phyloP scores from a whole-genome alignment of 2,329 filamentous ascomycete genomes.

The Ciborinia camelliae region DNA sequence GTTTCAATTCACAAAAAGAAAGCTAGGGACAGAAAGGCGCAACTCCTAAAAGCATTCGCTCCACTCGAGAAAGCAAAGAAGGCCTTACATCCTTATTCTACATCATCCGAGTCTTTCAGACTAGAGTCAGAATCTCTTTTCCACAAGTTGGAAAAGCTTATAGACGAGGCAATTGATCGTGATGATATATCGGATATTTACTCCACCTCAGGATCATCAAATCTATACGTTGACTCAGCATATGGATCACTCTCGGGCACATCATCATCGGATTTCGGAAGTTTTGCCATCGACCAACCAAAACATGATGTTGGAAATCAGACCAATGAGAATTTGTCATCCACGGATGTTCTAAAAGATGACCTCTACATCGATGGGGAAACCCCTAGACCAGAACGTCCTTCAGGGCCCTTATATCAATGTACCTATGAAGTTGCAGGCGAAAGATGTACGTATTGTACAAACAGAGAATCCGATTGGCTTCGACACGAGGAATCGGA shows the following conservation, averaged over 20 bases:
- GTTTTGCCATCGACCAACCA: background rate
- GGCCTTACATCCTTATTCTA: background rate
- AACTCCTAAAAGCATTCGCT: background rate
- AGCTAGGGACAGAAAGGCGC: background rate
- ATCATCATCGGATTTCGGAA: background rate
- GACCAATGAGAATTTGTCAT: no score
- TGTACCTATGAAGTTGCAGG: background rate
- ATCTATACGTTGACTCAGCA: background rate
- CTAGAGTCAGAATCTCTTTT: background rate
- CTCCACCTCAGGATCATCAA: background rate
- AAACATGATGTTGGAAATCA: background rate
- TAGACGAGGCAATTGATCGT: background rate
- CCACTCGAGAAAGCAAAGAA: background rate
- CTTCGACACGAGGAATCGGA: background rate
- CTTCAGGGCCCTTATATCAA: background rate
- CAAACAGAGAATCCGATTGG: background rate
- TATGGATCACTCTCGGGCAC: background rate
- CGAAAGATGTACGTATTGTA: background rate
- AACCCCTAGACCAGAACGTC: background rate
- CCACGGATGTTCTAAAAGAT: no score
- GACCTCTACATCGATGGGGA: background rate
- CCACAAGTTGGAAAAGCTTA: background rate
- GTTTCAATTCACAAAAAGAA: background rate
- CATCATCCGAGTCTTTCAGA: background rate
- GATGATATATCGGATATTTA: background rate